Percentiles rank a stretch among this genome's conserved stretches.
phyloP scores from a whole-genome alignment of 2,329 filamentous ascomycete genomes.

The Fusarium sp. region DNA sequence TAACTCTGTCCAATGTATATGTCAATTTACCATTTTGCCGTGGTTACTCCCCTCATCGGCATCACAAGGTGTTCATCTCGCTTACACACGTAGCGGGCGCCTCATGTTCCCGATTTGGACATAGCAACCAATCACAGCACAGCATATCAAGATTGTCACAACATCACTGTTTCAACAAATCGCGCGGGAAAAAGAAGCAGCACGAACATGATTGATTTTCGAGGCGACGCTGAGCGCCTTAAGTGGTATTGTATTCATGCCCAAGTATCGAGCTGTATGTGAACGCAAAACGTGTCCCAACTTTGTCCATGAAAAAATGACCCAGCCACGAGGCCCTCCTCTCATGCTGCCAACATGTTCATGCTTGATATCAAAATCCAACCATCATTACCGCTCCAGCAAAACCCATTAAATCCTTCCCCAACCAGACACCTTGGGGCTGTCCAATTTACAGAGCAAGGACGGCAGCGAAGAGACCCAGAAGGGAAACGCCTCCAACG shows the following conservation, averaged over 20 bases:
- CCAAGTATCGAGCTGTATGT: conserved; percentile 43
- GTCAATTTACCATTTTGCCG: not conserved
- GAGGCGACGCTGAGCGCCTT: conserved; percentile 36
- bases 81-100: conserved; percentile 19
- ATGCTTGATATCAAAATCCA: conserved; percentile 44
- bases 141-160: not conserved
- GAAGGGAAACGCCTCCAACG: conserved; percentile 60
- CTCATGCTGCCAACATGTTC: conserved; percentile 40
- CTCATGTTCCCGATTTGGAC: conserved; percentile 32
- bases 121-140: conserved; percentile 24
- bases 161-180: conserved; percentile 16
- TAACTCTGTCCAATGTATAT: not conserved
- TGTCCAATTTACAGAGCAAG: conserved; percentile 63
- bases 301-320: conserved; percentile 49
- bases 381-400: conserved; percentile 45
- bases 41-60: conserved; percentile 3
- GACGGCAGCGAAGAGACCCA: conserved; percentile 66
- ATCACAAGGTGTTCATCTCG: conserved; percentile 28
- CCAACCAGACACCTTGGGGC: conserved; percentile 14
- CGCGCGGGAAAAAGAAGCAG: not conserved
- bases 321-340: conserved; percentile 30
- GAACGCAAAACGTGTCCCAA: conserved; percentile 46
- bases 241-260: conserved; percentile 49
- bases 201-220: not conserved
- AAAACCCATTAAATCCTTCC: conserved; percentile 43